Conservation (phyloP, 257 asterid species). For the Coffea eugenioides region DNA sequence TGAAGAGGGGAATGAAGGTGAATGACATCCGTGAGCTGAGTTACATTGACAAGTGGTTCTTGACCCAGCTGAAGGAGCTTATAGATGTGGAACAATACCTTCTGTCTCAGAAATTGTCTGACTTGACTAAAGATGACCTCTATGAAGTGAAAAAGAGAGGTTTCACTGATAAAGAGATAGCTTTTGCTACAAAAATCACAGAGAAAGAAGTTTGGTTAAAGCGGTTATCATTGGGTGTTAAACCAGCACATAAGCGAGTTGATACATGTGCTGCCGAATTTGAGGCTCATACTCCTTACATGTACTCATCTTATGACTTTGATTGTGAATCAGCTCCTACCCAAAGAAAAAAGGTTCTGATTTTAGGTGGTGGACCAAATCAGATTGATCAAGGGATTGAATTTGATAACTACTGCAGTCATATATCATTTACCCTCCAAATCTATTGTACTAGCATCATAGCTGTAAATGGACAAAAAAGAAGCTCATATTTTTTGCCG, state of each 20-base stretch:
- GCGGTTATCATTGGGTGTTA: slow-evolving; percentile 78
- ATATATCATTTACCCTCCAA: slow-evolving; percentile 91
- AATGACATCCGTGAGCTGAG: slow-evolving; percentile 79
- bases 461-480: neutral
- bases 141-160: slow-evolving; percentile 96
- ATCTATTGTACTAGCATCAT: neutral
- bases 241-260: slow-evolving; percentile 86
- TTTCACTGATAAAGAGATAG: slow-evolving; percentile 90
- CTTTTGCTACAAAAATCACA: slow-evolving; percentile 68
- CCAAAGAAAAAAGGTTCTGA: slow-evolving; percentile 70
- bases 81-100: slow-evolving; percentile 86
- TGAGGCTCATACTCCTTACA: slow-evolving; percentile 95
- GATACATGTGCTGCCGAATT: slow-evolving; percentile 99
- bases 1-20: slow-evolving; percentile 93
- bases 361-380: slow-evolving; percentile 97
- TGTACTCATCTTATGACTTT: slow-evolving; percentile 84
- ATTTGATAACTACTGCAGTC: slow-evolving; percentile 98
- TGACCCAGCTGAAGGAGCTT: slow-evolving; percentile 84
- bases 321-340: slow-evolving; percentile 96
- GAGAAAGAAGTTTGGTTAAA: slow-evolving; percentile 78
- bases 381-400: slow-evolving; percentile 99
- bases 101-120: slow-evolving; percentile 47
- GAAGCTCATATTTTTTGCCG: neutral
- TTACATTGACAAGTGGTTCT: slow-evolving; percentile 87
- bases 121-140: slow-evolving; percentile 72